Evolutionary conservation across 2,329 filamentous ascomycete genomes (phyloP).

Genomic region (Setomelanomma holmii): DNA sequence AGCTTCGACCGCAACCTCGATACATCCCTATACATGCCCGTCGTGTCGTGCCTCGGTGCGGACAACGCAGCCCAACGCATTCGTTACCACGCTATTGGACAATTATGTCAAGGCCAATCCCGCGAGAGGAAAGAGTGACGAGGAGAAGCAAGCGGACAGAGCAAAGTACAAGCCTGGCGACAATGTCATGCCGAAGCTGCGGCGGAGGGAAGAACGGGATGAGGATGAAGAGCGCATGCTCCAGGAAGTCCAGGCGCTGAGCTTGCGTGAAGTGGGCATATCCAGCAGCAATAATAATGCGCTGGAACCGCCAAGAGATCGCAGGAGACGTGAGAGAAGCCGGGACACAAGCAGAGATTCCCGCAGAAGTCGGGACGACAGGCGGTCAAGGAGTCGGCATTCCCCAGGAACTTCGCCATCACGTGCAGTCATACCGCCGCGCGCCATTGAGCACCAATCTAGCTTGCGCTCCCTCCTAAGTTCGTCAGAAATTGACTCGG

Average conservation of each 20-base stretch:
- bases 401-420: conserved; percentile 26
- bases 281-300: conserved; percentile 51
- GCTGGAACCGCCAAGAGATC: conserved; percentile 38
- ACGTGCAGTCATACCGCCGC: conserved; percentile 37
- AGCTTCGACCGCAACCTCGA: conserved; percentile 63
- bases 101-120: conserved; percentile 86
- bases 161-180: conserved; percentile 82
- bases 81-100: conserved; percentile 86
- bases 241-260: conserved; percentile 75
- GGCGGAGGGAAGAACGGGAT: conserved; percentile 57
- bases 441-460: conserved; percentile 85
- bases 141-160: conserved; percentile 79
- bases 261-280: conserved; percentile 71
- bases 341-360: conserved; percentile 47
- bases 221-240: conserved; percentile 74
- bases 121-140: conserved; percentile 69
- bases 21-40: conserved; percentile 80
- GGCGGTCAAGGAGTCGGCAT: conserved; percentile 36
- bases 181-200: conserved; percentile 72
- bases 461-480: conserved; percentile 86
- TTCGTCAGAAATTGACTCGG: conserved; percentile 75
- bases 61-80: conserved; percentile 88
- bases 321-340: conserved; percentile 46
- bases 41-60: conserved; percentile 88
- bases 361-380: conserved; percentile 31